Evolutionary conservation across 176 grass and related monocot species (phyloP).

Genomic region (Bothriochloa decipiens): DNA sequence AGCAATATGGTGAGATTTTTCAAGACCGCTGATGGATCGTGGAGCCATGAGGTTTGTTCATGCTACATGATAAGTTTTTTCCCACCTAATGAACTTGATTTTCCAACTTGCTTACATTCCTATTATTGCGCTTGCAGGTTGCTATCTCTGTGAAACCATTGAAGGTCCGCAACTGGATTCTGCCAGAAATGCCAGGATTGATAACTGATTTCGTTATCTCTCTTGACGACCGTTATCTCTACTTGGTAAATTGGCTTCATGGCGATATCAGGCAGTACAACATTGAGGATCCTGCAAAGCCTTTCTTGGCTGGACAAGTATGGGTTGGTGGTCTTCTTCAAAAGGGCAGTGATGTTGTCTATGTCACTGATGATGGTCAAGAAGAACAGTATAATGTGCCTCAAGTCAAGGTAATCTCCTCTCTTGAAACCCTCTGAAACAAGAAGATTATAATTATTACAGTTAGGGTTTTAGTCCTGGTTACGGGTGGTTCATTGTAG

Average conservation of each 20-base stretch:
- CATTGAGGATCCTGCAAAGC: slow-evolving; percentile 85
- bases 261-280: slow-evolving; percentile 97
- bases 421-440: background rate
- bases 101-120: background rate
- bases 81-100: background rate
- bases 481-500: background rate
- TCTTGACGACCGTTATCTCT: slow-evolving; percentile 84
- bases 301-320: slow-evolving; percentile 81
- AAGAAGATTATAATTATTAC: background rate
- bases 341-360: slow-evolving; percentile 72
- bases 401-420: slow-evolving; percentile 68
- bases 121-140: slow-evolving; percentile 45
- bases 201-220: slow-evolving; percentile 94
- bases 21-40: slow-evolving; percentile 75
- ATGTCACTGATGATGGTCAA: slow-evolving; percentile 63
- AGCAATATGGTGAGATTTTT: slow-evolving; percentile 97
- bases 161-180: slow-evolving; percentile 89
- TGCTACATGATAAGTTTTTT: slow-evolving; percentile 31
- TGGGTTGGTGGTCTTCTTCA: slow-evolving; percentile 94
- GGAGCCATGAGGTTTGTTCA: slow-evolving; percentile 80
- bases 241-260: slow-evolving; percentile 96
- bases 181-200: slow-evolving; percentile 95
- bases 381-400: slow-evolving; percentile 83
- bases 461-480: background rate
- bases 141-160: slow-evolving; percentile 71